These are phyloP conservation scores for Tylopilus plumbeoviolaceoides DNA, from an alignment of 768 basidiomycete genomes.

Conservation along the genomic window DNA sequence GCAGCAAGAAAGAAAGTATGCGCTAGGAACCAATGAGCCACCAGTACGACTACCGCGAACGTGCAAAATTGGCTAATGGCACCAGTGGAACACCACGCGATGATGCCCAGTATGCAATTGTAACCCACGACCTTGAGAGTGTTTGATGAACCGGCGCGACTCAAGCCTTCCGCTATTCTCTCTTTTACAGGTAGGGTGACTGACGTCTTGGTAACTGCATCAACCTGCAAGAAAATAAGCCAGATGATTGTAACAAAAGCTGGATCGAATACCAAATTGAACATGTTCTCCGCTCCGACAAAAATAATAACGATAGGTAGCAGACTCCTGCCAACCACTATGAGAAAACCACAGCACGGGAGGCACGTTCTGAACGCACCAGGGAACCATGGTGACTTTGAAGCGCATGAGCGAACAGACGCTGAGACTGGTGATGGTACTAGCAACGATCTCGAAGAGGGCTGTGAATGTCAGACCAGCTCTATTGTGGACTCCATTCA, in stretches of 20 bases:
- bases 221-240: constrained; percentile 52
- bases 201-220: constrained; percentile 79
- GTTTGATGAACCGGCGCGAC: constrained; percentile 85
- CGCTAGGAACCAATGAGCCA: constrained; percentile 96
- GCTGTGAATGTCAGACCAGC: constrained; percentile 92
- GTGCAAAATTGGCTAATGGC: constrained; percentile 90
- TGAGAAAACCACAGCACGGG: constrained; percentile 6
- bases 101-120: constrained; percentile 71
- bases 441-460: constrained; percentile 84
- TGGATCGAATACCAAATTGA: constrained; percentile 66
- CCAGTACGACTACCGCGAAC: constrained; percentile 90
- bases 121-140: constrained; percentile 89
- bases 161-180: constrained; percentile 88
- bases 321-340: constrained; percentile 54
- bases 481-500: constrained; percentile 85
- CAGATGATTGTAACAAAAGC: constrained; percentile 9
- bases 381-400: constrained; percentile 85
- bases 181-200: constrained; percentile 88
- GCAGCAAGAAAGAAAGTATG: constrained; percentile 96
- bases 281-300: constrained; percentile 97
- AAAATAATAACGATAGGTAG: constrained; percentile 93
- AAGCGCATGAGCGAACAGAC: constrained; percentile 89
- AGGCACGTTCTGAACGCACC: constrained; percentile 44
- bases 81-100: constrained; percentile 70
- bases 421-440: constrained; percentile 90